Conservation (phyloP, 1,284 basidiomycete genomes). For the Heterobasidion parviporum region DNA sequence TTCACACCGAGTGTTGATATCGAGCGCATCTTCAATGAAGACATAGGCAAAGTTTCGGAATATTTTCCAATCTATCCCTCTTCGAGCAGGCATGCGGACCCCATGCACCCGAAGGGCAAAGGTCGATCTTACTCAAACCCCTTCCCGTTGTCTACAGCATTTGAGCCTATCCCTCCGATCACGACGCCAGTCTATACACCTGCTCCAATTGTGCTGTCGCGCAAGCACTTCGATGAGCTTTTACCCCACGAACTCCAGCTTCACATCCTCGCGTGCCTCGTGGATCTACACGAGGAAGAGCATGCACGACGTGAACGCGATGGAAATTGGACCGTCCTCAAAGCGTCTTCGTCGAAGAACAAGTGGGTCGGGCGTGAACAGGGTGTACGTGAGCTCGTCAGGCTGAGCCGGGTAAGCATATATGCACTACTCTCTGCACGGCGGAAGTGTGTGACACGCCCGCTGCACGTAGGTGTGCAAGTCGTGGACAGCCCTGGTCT, state of each 20-base stretch:
- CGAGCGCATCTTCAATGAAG: conserved; percentile 14
- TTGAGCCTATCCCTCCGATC: conserved; percentile 44
- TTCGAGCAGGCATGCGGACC: conserved; percentile 13
- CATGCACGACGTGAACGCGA: conserved; percentile 32
- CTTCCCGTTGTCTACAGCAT: conserved; percentile 38
- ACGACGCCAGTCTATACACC: conserved; percentile 35
- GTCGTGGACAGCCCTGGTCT: conserved; percentile 69
- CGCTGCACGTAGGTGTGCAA: conserved; percentile 62
- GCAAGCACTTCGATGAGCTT: conserved; percentile 50
- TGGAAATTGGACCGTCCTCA: conserved; percentile 47
- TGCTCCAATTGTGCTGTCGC: conserved; percentile 31
- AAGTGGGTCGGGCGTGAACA: conserved; percentile 68
- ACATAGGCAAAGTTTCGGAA: not conserved
- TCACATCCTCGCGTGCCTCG: conserved; percentile 47
- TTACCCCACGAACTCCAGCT: conserved; percentile 73
- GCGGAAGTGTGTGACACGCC: conserved; percentile 11
- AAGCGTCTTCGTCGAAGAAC: conserved; percentile 37
- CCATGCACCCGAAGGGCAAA: conserved; percentile 32
- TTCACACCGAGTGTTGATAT: conserved; percentile 18
- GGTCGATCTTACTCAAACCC: conserved; percentile 59
- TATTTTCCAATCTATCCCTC: not conserved
- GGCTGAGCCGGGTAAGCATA: conserved; percentile 64
- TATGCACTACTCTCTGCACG: conserved; percentile 15
- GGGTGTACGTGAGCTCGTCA: conserved; percentile 72
- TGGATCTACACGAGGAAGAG: conserved; percentile 48